Percentiles rank a stretch among this genome's conserved stretches.
phyloP scores from a whole-genome alignment of 768 basidiomycete genomes.

The Mycena rebaudengoi region DNA sequence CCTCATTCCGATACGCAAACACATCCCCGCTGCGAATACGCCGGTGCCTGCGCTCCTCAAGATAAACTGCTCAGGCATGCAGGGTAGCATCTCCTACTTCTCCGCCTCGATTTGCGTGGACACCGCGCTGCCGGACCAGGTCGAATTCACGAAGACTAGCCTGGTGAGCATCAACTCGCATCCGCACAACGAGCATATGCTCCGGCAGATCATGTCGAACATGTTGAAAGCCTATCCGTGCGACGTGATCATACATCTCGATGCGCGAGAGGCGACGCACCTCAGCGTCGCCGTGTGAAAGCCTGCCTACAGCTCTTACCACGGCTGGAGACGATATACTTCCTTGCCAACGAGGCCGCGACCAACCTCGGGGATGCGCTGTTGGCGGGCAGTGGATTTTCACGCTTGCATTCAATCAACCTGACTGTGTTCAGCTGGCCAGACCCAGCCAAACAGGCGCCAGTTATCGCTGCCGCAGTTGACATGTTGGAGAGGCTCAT shows the following conservation, averaged over 20 bases:
- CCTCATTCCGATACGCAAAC: slow-evolving; percentile 10
- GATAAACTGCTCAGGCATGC: not conserved
- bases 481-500: no score
- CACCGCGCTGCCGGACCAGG: not conserved
- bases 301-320: not conserved
- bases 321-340: not conserved
- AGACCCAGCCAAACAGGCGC: no score
- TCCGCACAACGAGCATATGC: not conserved
- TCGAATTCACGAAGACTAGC: not conserved
- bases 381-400: no score
- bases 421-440: no score
- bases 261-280: not conserved
- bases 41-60: not conserved
- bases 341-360: no score
- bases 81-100: not conserved
- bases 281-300: not conserved
- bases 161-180: not conserved
- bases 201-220: slow-evolving; percentile 12
- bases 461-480: no score
- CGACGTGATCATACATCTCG: not conserved
- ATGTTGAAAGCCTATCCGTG: slow-evolving; percentile 7
- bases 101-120: not conserved
- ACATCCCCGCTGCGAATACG: not conserved
- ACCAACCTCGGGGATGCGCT: no score
- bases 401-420: no score